A percentile compares a stretch with the other conserved stretches of the same genome.
Conservation (phyloP, 257 asterid genomes). For the Solanum infundibuliforme region DNA sequence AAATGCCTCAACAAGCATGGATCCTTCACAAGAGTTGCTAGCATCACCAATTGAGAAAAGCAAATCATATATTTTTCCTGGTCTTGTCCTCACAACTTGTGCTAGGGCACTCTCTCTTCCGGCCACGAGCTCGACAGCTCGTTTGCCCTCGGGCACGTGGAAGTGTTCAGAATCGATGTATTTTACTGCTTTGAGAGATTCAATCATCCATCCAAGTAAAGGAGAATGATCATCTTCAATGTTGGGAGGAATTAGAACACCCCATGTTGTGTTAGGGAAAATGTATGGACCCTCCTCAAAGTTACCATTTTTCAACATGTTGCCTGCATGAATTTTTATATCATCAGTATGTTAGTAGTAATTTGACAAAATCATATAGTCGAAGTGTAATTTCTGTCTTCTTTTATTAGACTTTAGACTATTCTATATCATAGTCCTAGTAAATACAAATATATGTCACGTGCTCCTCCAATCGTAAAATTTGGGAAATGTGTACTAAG, state of each 20-base stretch:
- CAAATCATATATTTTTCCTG: constrained; percentile 3
- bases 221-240: constrained; percentile 8
- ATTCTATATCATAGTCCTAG: background rate
- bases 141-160: constrained; percentile 4
- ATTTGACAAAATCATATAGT: background rate
- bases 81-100: constrained; percentile 11
- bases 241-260: constrained; percentile 11
- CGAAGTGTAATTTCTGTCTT: background rate
- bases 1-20: constrained; percentile 15
- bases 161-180: constrained; percentile 13
- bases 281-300: constrained; percentile 13
- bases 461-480: background rate
- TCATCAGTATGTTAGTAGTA: background rate
- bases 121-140: constrained; percentile 7
- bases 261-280: constrained; percentile 5
- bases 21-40: constrained; percentile 8
- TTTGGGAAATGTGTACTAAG: background rate
- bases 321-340: background rate
- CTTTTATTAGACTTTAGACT: background rate
- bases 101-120: constrained; percentile 19
- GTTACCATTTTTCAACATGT: constrained; percentile 9
- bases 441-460: background rate
- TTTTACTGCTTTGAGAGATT: constrained; percentile 16
- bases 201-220: constrained; percentile 13
- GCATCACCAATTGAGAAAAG: constrained; percentile 13